Percentiles rank a stretch among this genome's conserved stretches.
phyloP scores from a whole-genome alignment of 225 moss, liverwort and hornwort species.

The Bryoerythrophyllum caledonicum region DNA sequence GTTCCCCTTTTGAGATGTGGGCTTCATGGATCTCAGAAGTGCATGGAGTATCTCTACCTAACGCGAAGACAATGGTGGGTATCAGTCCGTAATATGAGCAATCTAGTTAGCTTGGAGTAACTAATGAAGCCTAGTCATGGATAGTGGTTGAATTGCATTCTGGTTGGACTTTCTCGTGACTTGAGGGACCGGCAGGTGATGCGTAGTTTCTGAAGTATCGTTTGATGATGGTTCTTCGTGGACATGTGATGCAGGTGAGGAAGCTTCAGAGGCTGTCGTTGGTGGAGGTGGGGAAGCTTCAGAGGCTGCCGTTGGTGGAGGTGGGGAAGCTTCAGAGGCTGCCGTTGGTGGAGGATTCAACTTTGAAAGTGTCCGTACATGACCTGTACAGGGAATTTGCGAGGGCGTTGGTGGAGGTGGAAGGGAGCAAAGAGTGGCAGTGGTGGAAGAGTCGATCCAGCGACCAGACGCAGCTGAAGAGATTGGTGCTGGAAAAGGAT shows the following conservation, averaged over 20 bases:
- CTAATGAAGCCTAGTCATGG: no score
- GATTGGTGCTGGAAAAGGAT: no score
- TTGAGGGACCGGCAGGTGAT: neutral
- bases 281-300: neutral
- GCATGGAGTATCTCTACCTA: neutral
- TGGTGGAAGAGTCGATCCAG: neutral
- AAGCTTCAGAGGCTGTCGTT: neutral
- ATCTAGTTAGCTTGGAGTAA: neutral
- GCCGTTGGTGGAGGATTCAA: neutral
- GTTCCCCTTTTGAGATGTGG: neutral
- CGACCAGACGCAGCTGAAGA: no score
- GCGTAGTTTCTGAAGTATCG: neutral
- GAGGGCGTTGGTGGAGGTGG: neutral
- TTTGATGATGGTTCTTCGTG: neutral
- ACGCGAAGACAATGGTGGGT: neutral
- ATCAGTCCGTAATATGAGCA: neutral
- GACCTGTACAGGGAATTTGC: neutral
- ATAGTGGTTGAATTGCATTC: neutral
- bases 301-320: neutral
- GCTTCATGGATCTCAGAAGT: neutral
- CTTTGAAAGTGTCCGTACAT: neutral
- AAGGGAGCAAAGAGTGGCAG: neutral
- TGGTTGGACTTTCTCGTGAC: neutral
- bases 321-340: no score
- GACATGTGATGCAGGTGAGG: neutral